Base-by-base conservation (phyloP, 2,329 filamentous ascomycete species). In the Clonostachys solani region DNA sequence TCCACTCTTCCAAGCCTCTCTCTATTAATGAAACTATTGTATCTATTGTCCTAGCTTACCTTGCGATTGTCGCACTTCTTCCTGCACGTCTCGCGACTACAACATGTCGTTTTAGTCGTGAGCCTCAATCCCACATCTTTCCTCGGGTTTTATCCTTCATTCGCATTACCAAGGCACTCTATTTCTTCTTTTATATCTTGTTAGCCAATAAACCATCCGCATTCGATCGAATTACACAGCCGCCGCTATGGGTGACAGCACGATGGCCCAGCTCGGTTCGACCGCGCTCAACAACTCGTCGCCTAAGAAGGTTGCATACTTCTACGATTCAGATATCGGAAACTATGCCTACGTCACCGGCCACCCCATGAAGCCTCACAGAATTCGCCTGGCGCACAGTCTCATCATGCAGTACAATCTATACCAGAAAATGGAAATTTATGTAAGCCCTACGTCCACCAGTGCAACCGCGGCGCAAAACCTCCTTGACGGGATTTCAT, bases 281-380 rank as follows among this genome's bases (percentile, higher is more conserved):
- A 65, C 68, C 40, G 75, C 75, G 47, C 69, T 79, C 52, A 68
- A 71, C 50, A 65, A 71, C 49, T 59, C 67, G 44, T 69, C 73
- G 23, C 69, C 74, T 46, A 95, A 94, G 72, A 90, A 92, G 63
- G 89, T 97, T 49, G 92, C 92, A 47, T 97, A 97, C 72, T 97
- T 97, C 69, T 97, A 97, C 78, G 92, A 97, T 64, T 95, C 89
- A 4, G 92, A 97, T 71, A 94, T 97, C 63, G 92, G 92, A 54
- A 97, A 97, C 69, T 97, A 96, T 74, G 92, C 92, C 64, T 97
- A 97, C 63, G 90, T 95, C 49, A 91, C 90, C 52, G 91, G 90
- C 17, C 94, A 99, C 74, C 94, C 94, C 40, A 99, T 99, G 94
- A 99, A 99, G 69, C 94, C 94, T 52, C 96, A 96, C 80, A 87